phyloP scores from a whole-genome alignment of 2,329 filamentous ascomycete genomes.

The Trichoderma koningii region DNA sequence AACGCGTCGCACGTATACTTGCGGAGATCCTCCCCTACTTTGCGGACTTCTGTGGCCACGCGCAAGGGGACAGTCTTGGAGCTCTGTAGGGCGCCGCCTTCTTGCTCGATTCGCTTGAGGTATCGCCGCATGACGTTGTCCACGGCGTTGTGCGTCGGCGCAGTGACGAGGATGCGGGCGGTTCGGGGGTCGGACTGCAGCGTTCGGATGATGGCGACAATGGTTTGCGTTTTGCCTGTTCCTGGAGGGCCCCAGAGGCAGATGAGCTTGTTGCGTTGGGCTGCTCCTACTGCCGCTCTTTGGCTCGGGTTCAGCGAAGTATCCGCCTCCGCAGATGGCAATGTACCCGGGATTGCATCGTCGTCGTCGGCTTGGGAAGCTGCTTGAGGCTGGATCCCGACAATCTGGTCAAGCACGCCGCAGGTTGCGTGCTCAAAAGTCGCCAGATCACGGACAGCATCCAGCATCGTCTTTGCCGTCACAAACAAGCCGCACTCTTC shows the following conservation, averaged over 20 bases:
- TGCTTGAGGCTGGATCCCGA: constrained; percentile 1
- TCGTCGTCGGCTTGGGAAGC: not conserved
- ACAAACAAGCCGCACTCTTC: constrained; percentile 45
- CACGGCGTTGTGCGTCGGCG: constrained; percentile 50
- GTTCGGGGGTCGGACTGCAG: constrained; percentile 36
- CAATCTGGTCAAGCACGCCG: constrained; percentile 34
- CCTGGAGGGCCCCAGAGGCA: constrained; percentile 50
- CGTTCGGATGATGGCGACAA: constrained; percentile 42
- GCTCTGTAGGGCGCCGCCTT: not conserved
- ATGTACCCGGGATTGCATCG: not conserved
- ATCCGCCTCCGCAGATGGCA: not conserved
- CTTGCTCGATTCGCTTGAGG: constrained; percentile 27
- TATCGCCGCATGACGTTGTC: constrained; percentile 47
- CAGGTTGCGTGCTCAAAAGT: constrained; percentile 38
- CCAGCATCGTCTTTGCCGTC: constrained; percentile 44
- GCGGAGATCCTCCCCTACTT: constrained; percentile 40
- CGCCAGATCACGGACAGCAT: constrained; percentile 41
- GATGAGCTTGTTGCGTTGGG: constrained; percentile 39
- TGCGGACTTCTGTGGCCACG: constrained; percentile 34
- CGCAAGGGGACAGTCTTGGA: not conserved
- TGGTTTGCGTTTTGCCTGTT: constrained; percentile 49
- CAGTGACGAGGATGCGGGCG: constrained; percentile 42
- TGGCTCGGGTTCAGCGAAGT: constrained; percentile 30
- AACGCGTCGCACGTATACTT: constrained; percentile 43
- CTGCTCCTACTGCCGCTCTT: constrained; percentile 26